These are phyloP conservation scores for Hygrocybe punicea DNA, from an alignment of 768 basidiomycete genomes.

Conservation along the genomic window DNA sequence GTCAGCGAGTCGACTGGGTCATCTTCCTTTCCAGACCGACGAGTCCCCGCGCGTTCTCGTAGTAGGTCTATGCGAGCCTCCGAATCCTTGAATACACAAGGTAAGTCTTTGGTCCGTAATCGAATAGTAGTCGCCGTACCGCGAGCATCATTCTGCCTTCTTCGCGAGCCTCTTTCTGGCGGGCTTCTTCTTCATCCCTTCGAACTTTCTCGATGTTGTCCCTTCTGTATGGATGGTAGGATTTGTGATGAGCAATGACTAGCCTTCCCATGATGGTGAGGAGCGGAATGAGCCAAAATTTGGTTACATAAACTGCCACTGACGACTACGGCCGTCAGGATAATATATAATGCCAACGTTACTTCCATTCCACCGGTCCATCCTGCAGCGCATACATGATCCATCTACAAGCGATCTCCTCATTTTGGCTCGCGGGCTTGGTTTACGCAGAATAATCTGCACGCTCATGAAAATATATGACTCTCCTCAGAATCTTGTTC, in stretches of 20 bases:
- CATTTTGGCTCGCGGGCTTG: constrained; percentile 86
- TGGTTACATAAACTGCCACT: neutral
- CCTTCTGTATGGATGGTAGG: constrained; percentile 79
- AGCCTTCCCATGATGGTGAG: constrained; percentile 66
- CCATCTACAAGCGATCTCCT: constrained; percentile 70
- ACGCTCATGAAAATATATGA: constrained; percentile 92
- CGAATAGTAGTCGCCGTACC: constrained; percentile 40
- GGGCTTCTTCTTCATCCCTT: constrained; percentile 79
- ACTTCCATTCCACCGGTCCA: constrained; percentile 64
- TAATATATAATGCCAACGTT: constrained; percentile 55
- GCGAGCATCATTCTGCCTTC: constrained; percentile 72
- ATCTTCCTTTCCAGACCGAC: constrained; percentile 27
- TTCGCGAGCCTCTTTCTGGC: constrained; percentile 59
- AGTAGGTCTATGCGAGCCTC: constrained; percentile 71
- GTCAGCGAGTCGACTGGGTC: constrained; percentile 20
- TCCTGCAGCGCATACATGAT: constrained; percentile 68
- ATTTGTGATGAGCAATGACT: constrained; percentile 89
- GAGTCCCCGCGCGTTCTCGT: constrained; percentile 55
- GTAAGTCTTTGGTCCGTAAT: constrained; percentile 13
- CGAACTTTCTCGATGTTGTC: constrained; percentile 82
- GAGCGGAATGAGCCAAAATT: neutral
- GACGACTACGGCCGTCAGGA: too few relatives aligned
- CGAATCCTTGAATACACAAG: constrained; percentile 54
- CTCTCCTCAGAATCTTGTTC: constrained; percentile 74
- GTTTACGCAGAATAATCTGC: constrained; percentile 77